phyloP scores from a whole-genome alignment of 768 basidiomycete species.

The Termitomyces sp. region DNA sequence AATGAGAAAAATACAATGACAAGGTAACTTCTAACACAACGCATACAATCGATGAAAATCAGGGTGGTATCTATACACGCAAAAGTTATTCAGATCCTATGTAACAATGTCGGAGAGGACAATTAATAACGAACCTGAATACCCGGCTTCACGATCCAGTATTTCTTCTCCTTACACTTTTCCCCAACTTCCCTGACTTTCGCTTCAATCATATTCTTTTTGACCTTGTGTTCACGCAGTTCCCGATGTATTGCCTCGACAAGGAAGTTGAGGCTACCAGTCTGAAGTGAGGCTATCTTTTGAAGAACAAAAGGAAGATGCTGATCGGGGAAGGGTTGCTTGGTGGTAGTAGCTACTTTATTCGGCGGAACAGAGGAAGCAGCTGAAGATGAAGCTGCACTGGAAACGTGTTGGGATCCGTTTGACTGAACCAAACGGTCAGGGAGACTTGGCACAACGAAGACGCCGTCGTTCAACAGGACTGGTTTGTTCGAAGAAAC shows the following conservation, averaged over 20 bases:
- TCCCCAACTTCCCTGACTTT: slow-evolving; percentile 76
- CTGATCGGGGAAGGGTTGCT: slow-evolving; percentile 64
- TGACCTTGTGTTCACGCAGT: slow-evolving; percentile 64
- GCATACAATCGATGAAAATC: background rate
- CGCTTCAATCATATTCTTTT: slow-evolving; percentile 81
- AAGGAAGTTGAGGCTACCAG: slow-evolving; percentile 60
- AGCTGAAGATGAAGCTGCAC: slow-evolving; percentile 12
- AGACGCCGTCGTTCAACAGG: slow-evolving; percentile 26
- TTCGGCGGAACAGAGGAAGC: slow-evolving; percentile 19
- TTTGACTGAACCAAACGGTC: slow-evolving; percentile 24
- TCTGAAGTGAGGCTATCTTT: slow-evolving; percentile 60
- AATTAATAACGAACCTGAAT: slow-evolving; percentile 19
- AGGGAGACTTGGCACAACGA: slow-evolving; percentile 48
- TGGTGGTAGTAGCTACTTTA: slow-evolving; percentile 36
- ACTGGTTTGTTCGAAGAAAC: slow-evolving; percentile 11
- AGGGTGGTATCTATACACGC: slow-evolving; percentile 5
- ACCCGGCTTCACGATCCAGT: slow-evolving; percentile 66
- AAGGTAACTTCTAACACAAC: background rate
- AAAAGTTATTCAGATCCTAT: background rate
- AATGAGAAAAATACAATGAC: background rate
- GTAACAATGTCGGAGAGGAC: background rate
- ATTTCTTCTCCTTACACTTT: slow-evolving; percentile 68
- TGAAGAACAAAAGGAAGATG: slow-evolving; percentile 57
- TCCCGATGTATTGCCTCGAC: slow-evolving; percentile 74
- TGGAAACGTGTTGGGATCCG: slow-evolving; percentile 10